Base-by-base conservation (phyloP, 2,329 filamentous ascomycete genomes). In the Zymoseptoria passerinii region DNA sequence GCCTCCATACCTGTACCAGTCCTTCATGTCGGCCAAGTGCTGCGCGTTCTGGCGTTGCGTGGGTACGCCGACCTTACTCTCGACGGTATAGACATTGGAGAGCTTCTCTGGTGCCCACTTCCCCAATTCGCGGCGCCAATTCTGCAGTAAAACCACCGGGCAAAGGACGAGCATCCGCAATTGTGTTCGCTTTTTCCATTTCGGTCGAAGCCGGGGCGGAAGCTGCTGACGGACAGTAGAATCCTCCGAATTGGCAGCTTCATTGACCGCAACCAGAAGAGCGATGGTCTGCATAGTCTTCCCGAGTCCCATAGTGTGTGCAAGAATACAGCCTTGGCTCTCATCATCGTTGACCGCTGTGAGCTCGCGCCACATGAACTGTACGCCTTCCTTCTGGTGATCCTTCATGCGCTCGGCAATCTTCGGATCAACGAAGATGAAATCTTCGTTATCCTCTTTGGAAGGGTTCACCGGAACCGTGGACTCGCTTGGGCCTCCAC, bases 241-340 rank as follows among this genome's bases (percentile, higher is more conserved):
- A 56, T 91, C 81, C 0, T 71, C 28, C 0, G 88, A 92, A 19
- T 71, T 70, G 3, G 83, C 79, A 2, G 89, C 83, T 64, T 89
- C 81, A 4, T 84, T 79, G 61, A 96, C 82, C 0, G 89, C 85
- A 16, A 88, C 81, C 5, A 96, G 80, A n/a, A 96, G 76, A 0
- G 90, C 88, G 59, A 96, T 90, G 5, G 79, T 80, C 75, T 96
- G 91, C 86, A 95, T 90, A 0, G 91, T 95, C 75, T 96, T 96
- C 16, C 91, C 91, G 2, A 96, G 75, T 1, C 92, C 92, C 91
- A 96, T 96, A 0, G 89, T 90, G 71, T 96, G 91, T 5, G 91
- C 88, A 19, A 96, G 78, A 10, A 95, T 79, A 68, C 89, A 95
- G 2, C 91, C 91, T 71, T 91, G 85, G 18, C 79, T 75, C 1